Base-by-base conservation (phyloP, 1,284 basidiomycete species). In the Microbotryum intermedium region DNA sequence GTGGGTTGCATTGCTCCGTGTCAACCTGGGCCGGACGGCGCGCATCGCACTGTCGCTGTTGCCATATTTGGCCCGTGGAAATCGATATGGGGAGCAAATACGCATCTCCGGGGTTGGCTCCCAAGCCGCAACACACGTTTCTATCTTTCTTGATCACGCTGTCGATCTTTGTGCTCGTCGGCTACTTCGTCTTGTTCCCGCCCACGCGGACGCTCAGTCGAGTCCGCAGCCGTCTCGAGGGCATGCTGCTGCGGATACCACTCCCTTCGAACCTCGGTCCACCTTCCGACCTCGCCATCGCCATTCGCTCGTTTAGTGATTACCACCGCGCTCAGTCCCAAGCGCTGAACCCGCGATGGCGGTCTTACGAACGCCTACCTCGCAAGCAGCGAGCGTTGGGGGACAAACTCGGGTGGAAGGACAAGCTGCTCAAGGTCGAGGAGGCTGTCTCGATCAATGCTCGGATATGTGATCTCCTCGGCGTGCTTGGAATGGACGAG, bases 331-430 rank as follows among this genome's bases (percentile, higher is more conserved):
- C 57, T 3, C 64, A 66, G 43, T 51, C 51, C 6, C n/a, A 4
- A 23, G 23, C 21, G n/a, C 29, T 63, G 34, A 48, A 58, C n/a
- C 42, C 55, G 39, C 60, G 61, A 26, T 44, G 26, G 20, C 21
- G 57, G 26, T 57, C 57, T 0, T 66, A 47, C 21, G 48, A 63
- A 8, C 56, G 59, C 16, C 54, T 61, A 55, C 45, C 57, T 3
- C 4, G n/a, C 1, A 9, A 53, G 10, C 61, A 66, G 9, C 44
- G 59, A 1, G 5, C 3, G 20, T 69, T 83, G 4, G 82, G 79
- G 1, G 77, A 77, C 68, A 76, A 75, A 23, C 74, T 84, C 42
- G 81, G 80, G 0, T 85, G 84, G 70, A 72, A 77, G 6, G 71
- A 69, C 21, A 83, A 83, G 69, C 74, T 84, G 16, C 75, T 78